Base-by-base conservation (phyloP, 2,329 filamentous ascomycete species). In the Colletotrichum graminicola region DNA sequence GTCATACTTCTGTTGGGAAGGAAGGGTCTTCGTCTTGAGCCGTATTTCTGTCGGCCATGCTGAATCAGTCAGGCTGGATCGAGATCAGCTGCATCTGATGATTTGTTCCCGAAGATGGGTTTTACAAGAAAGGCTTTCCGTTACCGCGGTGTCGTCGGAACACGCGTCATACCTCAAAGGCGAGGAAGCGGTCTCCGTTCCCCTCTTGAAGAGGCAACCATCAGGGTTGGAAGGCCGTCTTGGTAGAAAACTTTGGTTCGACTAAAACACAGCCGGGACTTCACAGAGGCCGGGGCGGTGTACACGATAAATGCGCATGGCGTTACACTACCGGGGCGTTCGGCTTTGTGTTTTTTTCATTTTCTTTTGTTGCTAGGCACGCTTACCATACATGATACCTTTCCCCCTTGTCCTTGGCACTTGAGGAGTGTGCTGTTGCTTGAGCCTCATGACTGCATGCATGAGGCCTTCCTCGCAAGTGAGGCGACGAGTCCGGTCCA, bases 1-100 rank as follows among this genome's bases (percentile, higher is more conserved):
- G 85, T 0, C 82, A 87, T 75, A 87, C 83, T 18, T 77, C 80
- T 1, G 77, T 75, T 0, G 80, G 63, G 26, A 57, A 34, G 41
- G 66, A 45, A 55, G 7, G 45, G 1, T 23, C 5, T 23, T 5
- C 3, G 21, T 41, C 11, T 11, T 39, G 10, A 26, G 6, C 8
- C 10, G 21, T 11, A 8, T 63, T 21, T 12, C 8, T 43, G 16
- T 55, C 11, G n/a, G 18, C 1, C 12, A 16, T 12, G 18, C 8
- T 63, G 29, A 29, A 29, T 55, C 11, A 16, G 18, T 1, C 12
- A 10, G 12, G 18, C 8, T 63, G 5, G 18, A 5, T n/a, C 12
- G 23, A 51, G 14, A 51, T 29, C 6, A 14, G 23, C 23, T 29
- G 23, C 23, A 18, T 18, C 14, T 26, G 54, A 23, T n/a, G 7